Conservation (phyloP, 164 flowering plant genomes). For the Dillenia turbinata region DNA sequence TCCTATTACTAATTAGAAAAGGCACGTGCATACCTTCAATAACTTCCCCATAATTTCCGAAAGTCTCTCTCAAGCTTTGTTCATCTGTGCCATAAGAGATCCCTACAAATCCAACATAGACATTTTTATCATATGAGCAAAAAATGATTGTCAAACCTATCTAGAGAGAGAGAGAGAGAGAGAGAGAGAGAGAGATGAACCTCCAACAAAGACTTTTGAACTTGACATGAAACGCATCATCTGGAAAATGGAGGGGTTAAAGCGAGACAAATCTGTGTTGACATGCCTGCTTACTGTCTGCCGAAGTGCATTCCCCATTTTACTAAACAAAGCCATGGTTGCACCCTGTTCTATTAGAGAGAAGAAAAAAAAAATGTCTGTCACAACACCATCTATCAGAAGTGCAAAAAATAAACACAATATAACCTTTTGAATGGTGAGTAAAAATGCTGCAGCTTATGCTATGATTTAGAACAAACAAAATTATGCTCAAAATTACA, state of each 20-base stretch:
- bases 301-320: constrained; percentile 37
- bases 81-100: constrained; percentile 43
- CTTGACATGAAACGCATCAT: constrained; percentile 49
- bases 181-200: constrained; percentile 9
- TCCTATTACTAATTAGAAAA: neutral
- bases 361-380: neutral
- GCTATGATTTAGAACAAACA: neutral
- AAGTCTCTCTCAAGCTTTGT: constrained; percentile 32
- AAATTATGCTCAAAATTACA: neutral
- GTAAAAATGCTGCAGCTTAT: too few species aligned
- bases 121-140: neutral
- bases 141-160: neutral
- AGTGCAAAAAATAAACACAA: neutral
- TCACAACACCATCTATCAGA: neutral
- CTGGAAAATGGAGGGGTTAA: constrained; percentile 36
- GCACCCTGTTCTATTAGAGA: constrained; percentile 2
- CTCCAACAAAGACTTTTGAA: constrained; percentile 53
- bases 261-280: constrained; percentile 18
- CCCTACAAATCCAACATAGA: constrained; percentile 20
- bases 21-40: constrained; percentile 29
- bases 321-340: constrained; percentile 39
- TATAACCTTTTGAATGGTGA: neutral
- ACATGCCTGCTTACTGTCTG: constrained; percentile 25
- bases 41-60: constrained; percentile 36
- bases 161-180: too few species aligned